These are phyloP conservation scores for Lipomyces chichibuensis DNA, from an alignment of 805 yeast genomes.

Conservation along the genomic window DNA sequence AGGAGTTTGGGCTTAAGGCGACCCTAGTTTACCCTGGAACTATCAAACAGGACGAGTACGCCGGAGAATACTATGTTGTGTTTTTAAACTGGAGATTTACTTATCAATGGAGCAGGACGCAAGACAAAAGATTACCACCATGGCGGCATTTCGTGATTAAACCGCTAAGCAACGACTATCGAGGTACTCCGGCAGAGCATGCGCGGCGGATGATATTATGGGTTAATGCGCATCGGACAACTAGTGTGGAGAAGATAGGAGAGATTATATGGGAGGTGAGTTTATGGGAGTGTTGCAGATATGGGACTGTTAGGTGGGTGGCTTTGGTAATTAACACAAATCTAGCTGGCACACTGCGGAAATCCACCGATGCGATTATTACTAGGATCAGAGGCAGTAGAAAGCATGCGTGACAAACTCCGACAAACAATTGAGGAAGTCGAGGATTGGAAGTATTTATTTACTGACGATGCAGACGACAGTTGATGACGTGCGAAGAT, in stretches of 20 bases:
- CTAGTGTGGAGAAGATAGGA: constrained; percentile 37
- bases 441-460: constrained; percentile 47
- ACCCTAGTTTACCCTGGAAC: constrained; percentile 34
- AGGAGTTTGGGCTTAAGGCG: constrained; percentile 30
- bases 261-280: constrained; percentile 39
- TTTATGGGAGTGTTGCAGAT: constrained; percentile 27
- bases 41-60: constrained; percentile 22
- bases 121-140: constrained; percentile 30
- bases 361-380: constrained; percentile 42
- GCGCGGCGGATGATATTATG: constrained; percentile 36
- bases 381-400: constrained; percentile 40
- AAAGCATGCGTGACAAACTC: constrained; percentile 40
- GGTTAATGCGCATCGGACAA: constrained; percentile 29
- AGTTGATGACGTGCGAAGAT: background rate
- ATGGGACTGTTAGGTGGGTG: no score
- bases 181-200: constrained; percentile 38
- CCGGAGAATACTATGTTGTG: background rate
- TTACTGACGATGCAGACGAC: constrained; percentile 32
- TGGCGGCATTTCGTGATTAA: constrained; percentile 38
- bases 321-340: background rate
- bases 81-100: background rate
- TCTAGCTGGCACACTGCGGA: constrained; percentile 31
- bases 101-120: background rate
- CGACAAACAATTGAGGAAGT: constrained; percentile 43
- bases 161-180: constrained; percentile 31